phyloP scores from a whole-genome alignment of 2,329 filamentous ascomycete genomes.

The Botrytis fragariae region DNA sequence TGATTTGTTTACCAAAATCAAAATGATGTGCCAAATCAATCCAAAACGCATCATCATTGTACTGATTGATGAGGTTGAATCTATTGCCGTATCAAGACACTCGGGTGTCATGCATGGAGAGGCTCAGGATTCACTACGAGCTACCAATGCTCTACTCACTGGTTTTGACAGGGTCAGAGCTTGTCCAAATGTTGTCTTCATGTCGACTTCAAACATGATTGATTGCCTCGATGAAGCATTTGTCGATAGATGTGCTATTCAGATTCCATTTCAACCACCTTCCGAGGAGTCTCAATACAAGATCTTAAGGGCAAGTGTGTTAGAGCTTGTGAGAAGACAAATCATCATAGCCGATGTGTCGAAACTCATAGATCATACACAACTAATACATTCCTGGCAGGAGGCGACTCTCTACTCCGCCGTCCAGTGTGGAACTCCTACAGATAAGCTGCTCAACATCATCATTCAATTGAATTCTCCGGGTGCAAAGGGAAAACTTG shows the following conservation, averaged over 20 bases:
- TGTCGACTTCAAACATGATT: slow-evolving; percentile 37
- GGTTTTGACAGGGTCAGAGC: slow-evolving; percentile 32
- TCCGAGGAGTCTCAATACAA: slow-evolving; percentile 32
- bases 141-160: slow-evolving; percentile 38
- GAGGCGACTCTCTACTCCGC: slow-evolving; percentile 25
- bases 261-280: slow-evolving; percentile 30
- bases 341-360: slow-evolving; percentile 22
- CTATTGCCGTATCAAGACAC: slow-evolving; percentile 33
- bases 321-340: slow-evolving; percentile 27
- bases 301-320: slow-evolving; percentile 32
- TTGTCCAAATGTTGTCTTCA: slow-evolving; percentile 33
- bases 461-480: slow-evolving; percentile 25
- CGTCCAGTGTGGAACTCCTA: not conserved
- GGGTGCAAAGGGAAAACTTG: not conserved
- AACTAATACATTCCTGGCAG: slow-evolving; percentile 27
- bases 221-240: slow-evolving; percentile 36
- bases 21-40: slow-evolving; percentile 30
- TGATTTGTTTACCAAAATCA: slow-evolving; percentile 44
- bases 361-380: slow-evolving; percentile 15
- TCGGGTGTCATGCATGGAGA: slow-evolving; percentile 30
- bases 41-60: slow-evolving; percentile 34
- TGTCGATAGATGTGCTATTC: slow-evolving; percentile 33
- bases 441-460: slow-evolving; percentile 26
- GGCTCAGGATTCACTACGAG: slow-evolving; percentile 36
- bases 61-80: slow-evolving; percentile 40